phyloP scores from a whole-genome alignment of 176 grass and related monocot genomes.

The Bolboschoenus planiculmis region DNA sequence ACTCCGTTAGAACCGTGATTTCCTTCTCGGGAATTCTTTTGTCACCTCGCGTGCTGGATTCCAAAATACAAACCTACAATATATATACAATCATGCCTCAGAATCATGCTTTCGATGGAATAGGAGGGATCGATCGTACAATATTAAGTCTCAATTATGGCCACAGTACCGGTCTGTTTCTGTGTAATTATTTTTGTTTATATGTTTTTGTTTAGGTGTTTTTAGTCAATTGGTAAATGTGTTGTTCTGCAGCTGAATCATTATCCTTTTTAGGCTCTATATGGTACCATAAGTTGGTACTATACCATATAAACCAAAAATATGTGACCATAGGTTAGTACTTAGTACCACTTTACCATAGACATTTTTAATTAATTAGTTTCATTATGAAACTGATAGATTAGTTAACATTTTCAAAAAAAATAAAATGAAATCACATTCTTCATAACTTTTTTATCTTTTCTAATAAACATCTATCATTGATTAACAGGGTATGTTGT shows the following conservation, averaged over 20 bases:
- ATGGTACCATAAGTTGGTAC: neutral
- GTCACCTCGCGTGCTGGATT: constrained; percentile 44
- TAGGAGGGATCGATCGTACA: neutral
- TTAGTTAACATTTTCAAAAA: neutral
- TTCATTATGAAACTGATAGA: neutral
- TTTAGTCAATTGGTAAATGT: neutral
- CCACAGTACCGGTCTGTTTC: neutral
- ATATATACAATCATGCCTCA: neutral
- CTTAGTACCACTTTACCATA: too few species aligned
- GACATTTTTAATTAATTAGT: neutral
- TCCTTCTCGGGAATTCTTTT: constrained; percentile 70
- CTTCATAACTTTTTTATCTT: neutral
- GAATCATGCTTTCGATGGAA: neutral
- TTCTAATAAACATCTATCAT: neutral
- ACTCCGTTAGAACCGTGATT: constrained; percentile 68
- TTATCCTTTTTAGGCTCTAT: neutral
- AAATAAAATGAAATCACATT: neutral
- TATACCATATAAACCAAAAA: too few species aligned
- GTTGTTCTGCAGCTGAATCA: neutral
- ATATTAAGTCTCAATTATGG: neutral
- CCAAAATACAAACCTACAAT: constrained; percentile 64
- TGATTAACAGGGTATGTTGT: neutral
- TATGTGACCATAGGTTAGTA: neutral
- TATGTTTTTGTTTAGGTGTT: neutral
- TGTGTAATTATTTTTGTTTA: neutral